These are phyloP conservation scores for Fragaria iinumae DNA, from an alignment of 306 rosid genomes.

Conservation along the genomic window DNA sequence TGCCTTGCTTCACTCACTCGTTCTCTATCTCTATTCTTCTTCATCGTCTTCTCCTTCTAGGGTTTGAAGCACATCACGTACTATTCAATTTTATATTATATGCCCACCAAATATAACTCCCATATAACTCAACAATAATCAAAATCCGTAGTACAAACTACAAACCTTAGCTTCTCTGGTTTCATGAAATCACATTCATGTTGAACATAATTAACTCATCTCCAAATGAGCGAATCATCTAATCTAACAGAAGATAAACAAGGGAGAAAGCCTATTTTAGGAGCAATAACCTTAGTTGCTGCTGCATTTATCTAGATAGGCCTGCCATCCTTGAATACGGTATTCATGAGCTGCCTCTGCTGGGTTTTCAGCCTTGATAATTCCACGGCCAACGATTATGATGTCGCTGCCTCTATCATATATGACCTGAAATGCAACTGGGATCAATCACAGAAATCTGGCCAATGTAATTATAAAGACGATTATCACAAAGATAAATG, in stretches of 20 bases:
- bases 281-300: conserved; percentile 2
- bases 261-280: neutral
- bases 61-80: neutral
- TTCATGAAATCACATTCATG: neutral
- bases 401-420: conserved; percentile 84
- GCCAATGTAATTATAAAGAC: neutral
- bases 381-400: conserved; percentile 84
- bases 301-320: conserved; percentile 59
- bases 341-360: conserved; percentile 72
- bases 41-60: no score
- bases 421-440: conserved; percentile 57
- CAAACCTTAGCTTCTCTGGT: neutral
- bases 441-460: neutral
- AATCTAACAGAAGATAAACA: neutral
- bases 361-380: conserved; percentile 79
- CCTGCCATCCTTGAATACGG: conserved; percentile 83
- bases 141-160: neutral
- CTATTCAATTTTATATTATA: neutral
- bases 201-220: neutral
- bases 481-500: neutral
- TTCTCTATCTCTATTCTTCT: no score
- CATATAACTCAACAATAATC: neutral
- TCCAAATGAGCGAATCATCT: neutral
- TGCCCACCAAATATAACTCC: neutral
- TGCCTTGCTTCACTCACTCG: no score